These are phyloP conservation scores for Elymus sibiricus DNA, from an alignment of 176 grass and related monocot species.

Conservation along the genomic window DNA sequence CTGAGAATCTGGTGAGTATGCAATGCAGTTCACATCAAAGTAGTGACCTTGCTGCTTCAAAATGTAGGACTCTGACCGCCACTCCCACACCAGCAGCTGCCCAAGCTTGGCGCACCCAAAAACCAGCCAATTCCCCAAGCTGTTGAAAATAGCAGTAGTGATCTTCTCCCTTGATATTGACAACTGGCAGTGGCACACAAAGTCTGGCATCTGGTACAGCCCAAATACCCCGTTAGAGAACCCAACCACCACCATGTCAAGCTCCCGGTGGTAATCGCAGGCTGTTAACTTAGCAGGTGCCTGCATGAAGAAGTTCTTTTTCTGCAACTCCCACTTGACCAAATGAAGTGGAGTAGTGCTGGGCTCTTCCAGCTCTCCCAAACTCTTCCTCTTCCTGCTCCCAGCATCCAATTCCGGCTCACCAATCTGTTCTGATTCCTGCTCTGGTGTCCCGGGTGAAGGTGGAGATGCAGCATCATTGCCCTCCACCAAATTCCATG, in stretches of 20 bases:
- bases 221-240: slow-evolving; percentile 90
- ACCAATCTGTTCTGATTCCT: slow-evolving; percentile 31
- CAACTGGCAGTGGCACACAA: slow-evolving; percentile 84
- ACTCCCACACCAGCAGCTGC: slow-evolving; percentile 94
- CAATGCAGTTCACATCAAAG: slow-evolving; percentile 94
- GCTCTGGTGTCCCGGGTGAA: slow-evolving; percentile 53
- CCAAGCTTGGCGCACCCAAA: slow-evolving; percentile 96
- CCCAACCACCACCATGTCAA: slow-evolving; percentile 90
- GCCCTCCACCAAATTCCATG: slow-evolving; percentile 67
- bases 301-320: slow-evolving; percentile 93
- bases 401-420: slow-evolving; percentile 32
- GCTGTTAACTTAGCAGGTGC: slow-evolving; percentile 66
- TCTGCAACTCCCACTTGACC: slow-evolving; percentile 63
- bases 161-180: slow-evolving; percentile 94
- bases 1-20: slow-evolving; percentile 95
- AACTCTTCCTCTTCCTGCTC: slow-evolving; percentile 50
- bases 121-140: slow-evolving; percentile 76
- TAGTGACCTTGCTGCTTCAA: slow-evolving; percentile 97
- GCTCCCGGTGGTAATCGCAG: slow-evolving; percentile 84
- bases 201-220: slow-evolving; percentile 96
- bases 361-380: slow-evolving; percentile 34
- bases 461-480: slow-evolving; percentile 41
- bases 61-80: slow-evolving; percentile 90
- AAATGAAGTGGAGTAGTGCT: slow-evolving; percentile 41
- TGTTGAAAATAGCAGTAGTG: slow-evolving; percentile 87